Base-by-base conservation (phyloP, 2,329 filamentous ascomycete genomes). In the Chrysosporium queenslandicum region DNA sequence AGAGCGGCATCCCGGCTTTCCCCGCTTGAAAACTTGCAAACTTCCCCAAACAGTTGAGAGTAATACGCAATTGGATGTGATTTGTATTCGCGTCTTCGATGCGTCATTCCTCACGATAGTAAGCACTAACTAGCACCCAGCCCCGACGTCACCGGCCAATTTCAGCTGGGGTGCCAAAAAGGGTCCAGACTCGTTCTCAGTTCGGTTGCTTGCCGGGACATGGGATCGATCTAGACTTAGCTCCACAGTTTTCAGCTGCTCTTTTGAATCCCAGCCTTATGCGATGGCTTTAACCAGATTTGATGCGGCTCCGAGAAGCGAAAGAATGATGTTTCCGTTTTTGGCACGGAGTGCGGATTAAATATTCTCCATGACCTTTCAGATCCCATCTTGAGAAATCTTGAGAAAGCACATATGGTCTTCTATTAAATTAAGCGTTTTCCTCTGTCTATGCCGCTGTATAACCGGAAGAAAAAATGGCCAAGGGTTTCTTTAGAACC, bases 401-500 rank as follows among this genome's bases (percentile, higher is more conserved):
- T 11, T 9, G 4, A 37, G n/a, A n/a, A 16, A 2, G 14, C 6
- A 4, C 18, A 9, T 18, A 16, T n/a, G n/a, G n/a, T n/a, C n/a
- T 37, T 37, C n/a, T 37, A 18, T 37, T n/a, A 29, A 4, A 29
- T 29, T 29, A 9, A 16, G 7, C 9, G 34, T 37, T 4, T 16
- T 18, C 14, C n/a, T 18, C n/a, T n/a, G 2, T 18, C 14, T n/a
- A n/a, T 34, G 4, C 16, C n/a, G 12, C n/a, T 23, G 8, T 21
- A 21, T 40, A 23, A 40, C 18, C n/a, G 37, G 3, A 40, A 40
- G 8, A n/a, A n/a, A n/a, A n/a, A n/a, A 4, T 37, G 34, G 14
- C n/a, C 34, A 16, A 2, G 14, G 14, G 14, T 27, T 21, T 40
- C 18, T 37, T 52, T 32, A 53, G 29, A 48, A 42, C 51, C 43